Evolutionary conservation across 257 asterid species (phyloP).

Genomic region (Lithospermum erythrorhizon): DNA sequence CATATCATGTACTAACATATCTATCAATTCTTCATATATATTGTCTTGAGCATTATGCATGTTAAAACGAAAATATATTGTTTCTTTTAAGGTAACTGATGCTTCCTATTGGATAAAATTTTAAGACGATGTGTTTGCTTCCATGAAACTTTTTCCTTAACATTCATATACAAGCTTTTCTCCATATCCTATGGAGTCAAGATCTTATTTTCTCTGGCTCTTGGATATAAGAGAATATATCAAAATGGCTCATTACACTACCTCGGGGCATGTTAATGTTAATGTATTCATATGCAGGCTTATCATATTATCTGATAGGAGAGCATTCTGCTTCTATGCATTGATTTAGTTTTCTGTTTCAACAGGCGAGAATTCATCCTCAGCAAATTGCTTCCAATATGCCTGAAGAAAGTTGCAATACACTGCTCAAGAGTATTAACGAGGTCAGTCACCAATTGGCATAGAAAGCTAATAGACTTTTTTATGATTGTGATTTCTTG

Average conservation of each 20-base stretch:
- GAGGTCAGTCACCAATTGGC: slow-evolving; percentile 39
- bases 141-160: not conserved
- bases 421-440: slow-evolving; percentile 71
- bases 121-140: not conserved
- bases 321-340: not conserved
- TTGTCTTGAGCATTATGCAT: not conserved
- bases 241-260: too few species aligned
- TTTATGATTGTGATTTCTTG: slow-evolving; percentile 8
- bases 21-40: too few species aligned
- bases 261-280: too few species aligned
- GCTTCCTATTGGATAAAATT: not conserved
- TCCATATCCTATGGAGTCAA: too few species aligned
- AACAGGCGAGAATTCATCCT: slow-evolving; percentile 90
- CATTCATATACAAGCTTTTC: too few species aligned
- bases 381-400: slow-evolving; percentile 67
- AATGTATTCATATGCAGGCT: too few species aligned
- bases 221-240: too few species aligned
- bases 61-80: not conserved
- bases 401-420: slow-evolving; percentile 53
- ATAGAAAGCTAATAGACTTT: slow-evolving; percentile 5
- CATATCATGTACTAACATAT: too few species aligned
- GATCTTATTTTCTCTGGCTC: too few species aligned
- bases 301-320: not conserved
- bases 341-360: slow-evolving; percentile 11
- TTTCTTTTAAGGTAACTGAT: too few species aligned